These are phyloP conservation scores for Monosporascus sp. DNA, from an alignment of 2,329 filamentous ascomycete genomes.

Conservation along the genomic window DNA sequence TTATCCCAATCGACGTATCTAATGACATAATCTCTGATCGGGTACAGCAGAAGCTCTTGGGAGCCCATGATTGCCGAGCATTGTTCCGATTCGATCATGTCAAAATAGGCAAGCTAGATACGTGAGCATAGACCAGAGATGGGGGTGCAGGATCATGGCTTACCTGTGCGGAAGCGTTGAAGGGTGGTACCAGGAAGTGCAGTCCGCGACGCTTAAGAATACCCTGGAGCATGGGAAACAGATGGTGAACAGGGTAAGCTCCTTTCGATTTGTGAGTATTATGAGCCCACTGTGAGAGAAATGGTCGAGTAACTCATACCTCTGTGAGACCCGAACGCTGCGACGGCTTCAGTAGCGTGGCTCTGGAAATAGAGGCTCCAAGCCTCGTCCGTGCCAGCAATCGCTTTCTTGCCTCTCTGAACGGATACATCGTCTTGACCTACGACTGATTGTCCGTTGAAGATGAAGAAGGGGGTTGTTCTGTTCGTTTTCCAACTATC, in stretches of 20 bases:
- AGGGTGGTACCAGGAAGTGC: conserved; percentile 78
- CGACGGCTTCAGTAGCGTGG: conserved; percentile 73
- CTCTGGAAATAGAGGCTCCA: conserved; percentile 85
- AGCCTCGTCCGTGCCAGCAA: conserved; percentile 67
- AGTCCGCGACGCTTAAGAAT: conserved; percentile 65
- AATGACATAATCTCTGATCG: conserved; percentile 72
- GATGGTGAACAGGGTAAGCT: conserved; percentile 63
- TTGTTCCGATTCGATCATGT: conserved; percentile 60
- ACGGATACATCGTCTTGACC: conserved; percentile 68
- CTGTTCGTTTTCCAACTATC: conserved; percentile 63
- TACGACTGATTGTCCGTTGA: conserved; percentile 78
- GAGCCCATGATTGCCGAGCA: conserved; percentile 77
- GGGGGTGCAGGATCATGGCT: conserved; percentile 17
- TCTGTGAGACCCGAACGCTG: conserved; percentile 73
- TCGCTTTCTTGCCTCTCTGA: conserved; percentile 59
- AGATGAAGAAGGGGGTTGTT: conserved; percentile 82
- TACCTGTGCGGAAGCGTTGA: conserved; percentile 83
- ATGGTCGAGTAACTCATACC: conserved; percentile 41
- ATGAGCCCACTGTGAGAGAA: neutral
- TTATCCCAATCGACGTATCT: conserved; percentile 62
- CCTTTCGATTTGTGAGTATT: conserved; percentile 40
- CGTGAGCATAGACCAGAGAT: conserved; percentile 23
- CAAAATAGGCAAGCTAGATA: conserved; percentile 69
- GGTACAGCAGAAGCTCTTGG: conserved; percentile 80
- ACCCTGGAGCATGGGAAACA: conserved; percentile 72